Base-by-base conservation (phyloP, 2,329 filamentous ascomycete species). In the Drechslerella stenobrocha region DNA sequence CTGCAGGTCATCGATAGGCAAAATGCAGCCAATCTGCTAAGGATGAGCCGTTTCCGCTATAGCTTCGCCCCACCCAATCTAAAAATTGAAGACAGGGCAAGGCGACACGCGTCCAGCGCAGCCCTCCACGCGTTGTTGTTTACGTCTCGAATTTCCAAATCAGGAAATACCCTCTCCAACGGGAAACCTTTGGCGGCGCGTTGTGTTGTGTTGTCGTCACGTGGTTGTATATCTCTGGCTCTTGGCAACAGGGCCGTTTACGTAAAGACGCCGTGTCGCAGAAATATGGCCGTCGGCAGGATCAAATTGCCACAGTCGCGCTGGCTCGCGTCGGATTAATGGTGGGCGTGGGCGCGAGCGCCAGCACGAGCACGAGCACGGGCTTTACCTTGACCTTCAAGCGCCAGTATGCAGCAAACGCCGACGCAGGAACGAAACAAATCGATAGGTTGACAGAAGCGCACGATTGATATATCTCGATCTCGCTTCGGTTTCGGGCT, bases 11-110 rank as follows among this genome's bases (percentile, higher is more conserved):
- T 44, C 48, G 55, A 67, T 60, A 60, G 45, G 52, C 32, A 35
- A 32, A 11, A 15, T 23, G 23, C 22, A 37, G 30, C n/a, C 22
- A 47, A 66, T 28, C 20, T 52, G 35, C 56, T 67, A 67, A 60
- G 55, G 44, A 42, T 67, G 50, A 23, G 58, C 63, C 55, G 63
- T 67, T 67, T 67, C 55, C 51, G 47, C 30, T 67, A 67, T 60
- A 55, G 40, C 44, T 42, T 15, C 44, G 18, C 26, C 22, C 15
- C 24, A 4, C 13, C 18, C 6, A 7, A 42, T 42, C 13, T 46
- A 15, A 15, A 11, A 11, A 4, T 15, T 37, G 37, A 40, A 44
- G 30, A 44, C 26, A 34, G n/a, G 23, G 40, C 34, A 11, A 4
- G 15, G 15, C 9, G 37, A 42, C n/a, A 47, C 44, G 44, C 44